Conservation (phyloP, 75 land plant species). For the Sequoia sempervirens region DNA sequence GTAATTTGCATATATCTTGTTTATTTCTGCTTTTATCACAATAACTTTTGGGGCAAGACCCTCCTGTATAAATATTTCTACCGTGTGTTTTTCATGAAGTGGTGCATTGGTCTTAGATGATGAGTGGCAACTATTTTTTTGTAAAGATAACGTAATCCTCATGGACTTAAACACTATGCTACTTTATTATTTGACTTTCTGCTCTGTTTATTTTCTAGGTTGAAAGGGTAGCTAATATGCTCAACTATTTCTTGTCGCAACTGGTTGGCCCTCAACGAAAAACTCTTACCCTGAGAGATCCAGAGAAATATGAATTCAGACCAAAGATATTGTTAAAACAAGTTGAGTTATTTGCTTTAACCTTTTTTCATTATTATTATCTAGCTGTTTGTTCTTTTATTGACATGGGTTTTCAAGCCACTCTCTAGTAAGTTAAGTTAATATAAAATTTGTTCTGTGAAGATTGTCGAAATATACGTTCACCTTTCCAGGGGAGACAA, state of each 20-base stretch:
- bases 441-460: slow-evolving; percentile 5
- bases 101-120: neutral
- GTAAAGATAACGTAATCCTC: neutral
- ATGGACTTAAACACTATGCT: neutral
- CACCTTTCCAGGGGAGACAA: slow-evolving; percentile 85
- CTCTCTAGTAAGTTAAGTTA: neutral
- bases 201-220: slow-evolving; percentile 46
- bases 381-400: neutral
- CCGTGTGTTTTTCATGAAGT: neutral
- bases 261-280: slow-evolving; percentile 91
- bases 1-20: neutral
- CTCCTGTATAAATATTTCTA: neutral
- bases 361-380: neutral
- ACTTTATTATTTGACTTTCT: neutral
- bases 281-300: slow-evolving; percentile 86
- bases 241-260: slow-evolving; percentile 92
- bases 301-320: slow-evolving; percentile 96
- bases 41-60: neutral
- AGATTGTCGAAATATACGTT: slow-evolving; percentile 95
- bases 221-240: slow-evolving; percentile 98
- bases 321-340: slow-evolving; percentile 86
- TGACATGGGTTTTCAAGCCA: neutral
- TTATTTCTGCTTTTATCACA: neutral
- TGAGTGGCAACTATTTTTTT: neutral
- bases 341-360: slow-evolving; percentile 28